These are phyloP conservation scores for Penicillium manginii DNA, from an alignment of 495 filamentous ascomycete genomes.

Conservation along the genomic window DNA sequence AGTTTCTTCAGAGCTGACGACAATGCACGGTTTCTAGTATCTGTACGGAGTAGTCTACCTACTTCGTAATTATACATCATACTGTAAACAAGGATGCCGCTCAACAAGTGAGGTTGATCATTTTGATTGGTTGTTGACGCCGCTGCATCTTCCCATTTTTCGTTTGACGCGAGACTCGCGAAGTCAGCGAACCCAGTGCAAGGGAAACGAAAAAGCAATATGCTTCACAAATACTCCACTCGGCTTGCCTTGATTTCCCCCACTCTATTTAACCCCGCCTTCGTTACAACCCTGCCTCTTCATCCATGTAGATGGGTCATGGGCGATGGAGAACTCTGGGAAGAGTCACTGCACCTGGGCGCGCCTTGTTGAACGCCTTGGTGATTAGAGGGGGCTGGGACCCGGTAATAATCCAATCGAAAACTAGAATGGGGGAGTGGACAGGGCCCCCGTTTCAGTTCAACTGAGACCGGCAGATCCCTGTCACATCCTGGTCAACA, in stretches of 20 bases:
- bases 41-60: neutral
- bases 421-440: neutral
- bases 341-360: slow-evolving; percentile 1
- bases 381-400: neutral
- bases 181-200: neutral
- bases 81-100: neutral
- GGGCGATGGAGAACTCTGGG: neutral
- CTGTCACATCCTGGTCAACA: slow-evolving; percentile 19
- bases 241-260: neutral
- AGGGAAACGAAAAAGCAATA: slow-evolving; percentile 3
- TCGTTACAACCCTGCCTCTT: neutral
- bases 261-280: neutral
- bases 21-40: neutral
- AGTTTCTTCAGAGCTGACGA: neutral
- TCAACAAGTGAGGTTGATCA: neutral
- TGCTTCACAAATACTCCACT: neutral
- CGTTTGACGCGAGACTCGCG: neutral
- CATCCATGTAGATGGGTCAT: slow-evolving; percentile 1
- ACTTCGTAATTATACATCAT: neutral
- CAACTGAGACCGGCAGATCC: slow-evolving; percentile 13
- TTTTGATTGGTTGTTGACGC: neutral
- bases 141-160: slow-evolving; percentile 4
- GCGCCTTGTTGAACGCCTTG: neutral
- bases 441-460: slow-evolving; percentile 10
- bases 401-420: neutral